phyloP scores from a whole-genome alignment of 768 basidiomycete species.

The Leccinum broughii region DNA sequence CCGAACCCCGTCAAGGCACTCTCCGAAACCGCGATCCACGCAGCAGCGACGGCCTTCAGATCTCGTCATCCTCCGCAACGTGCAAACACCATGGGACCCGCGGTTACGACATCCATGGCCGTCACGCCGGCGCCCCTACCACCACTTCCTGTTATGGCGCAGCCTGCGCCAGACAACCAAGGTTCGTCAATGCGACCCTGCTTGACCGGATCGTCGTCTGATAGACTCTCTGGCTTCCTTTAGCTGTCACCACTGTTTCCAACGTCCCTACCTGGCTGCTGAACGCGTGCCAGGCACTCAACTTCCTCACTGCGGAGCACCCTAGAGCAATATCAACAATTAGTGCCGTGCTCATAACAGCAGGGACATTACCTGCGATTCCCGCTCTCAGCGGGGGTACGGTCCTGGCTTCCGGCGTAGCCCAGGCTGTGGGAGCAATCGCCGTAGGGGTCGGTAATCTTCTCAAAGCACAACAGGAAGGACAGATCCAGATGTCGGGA shows the following conservation, averaged over 20 bases:
- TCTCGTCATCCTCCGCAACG: conserved; percentile 31
- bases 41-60: conserved; percentile 30
- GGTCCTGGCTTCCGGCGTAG: conserved; percentile 68
- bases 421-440: conserved; percentile 77
- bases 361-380: conserved; percentile 70
- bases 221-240: not conserved
- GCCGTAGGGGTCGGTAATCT: conserved; percentile 70
- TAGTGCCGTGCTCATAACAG: conserved; percentile 77
- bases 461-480: conserved; percentile 50
- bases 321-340: conserved; percentile 73
- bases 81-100: conserved; percentile 31
- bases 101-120: conserved; percentile 16
- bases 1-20: conserved; percentile 37
- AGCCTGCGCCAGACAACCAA: conserved; percentile 15
- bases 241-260: conserved; percentile 45
- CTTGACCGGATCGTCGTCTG: not conserved
- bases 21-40: conserved; percentile 34
- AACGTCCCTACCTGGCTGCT: conserved; percentile 76
- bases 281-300: conserved; percentile 74
- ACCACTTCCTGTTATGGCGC: conserved; percentile 21
- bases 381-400: conserved; percentile 73
- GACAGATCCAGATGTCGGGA: conserved; percentile 32
- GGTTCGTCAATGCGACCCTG: conserved; percentile 12
- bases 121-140: conserved; percentile 11
- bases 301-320: conserved; percentile 72